A percentile compares a stretch with the other conserved stretches of the same genome.
phyloP scores from a whole-genome alignment of 108 stramenopile genomes.

The Fistulifera solaris region DNA sequence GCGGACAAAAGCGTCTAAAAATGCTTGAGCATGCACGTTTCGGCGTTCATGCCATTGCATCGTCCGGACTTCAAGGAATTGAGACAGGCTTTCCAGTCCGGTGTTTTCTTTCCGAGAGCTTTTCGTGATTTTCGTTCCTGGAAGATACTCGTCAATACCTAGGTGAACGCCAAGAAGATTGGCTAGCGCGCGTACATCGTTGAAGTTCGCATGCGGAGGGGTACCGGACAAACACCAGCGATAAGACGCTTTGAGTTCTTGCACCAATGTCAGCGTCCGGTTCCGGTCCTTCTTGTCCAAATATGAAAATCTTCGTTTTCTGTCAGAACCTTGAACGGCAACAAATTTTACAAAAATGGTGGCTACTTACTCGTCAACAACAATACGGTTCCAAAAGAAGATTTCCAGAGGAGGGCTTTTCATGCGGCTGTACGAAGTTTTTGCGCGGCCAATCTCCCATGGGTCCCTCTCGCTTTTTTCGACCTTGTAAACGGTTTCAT shows the following conservation, averaged over 20 bases:
- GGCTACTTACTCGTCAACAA: slow-evolving; percentile 35
- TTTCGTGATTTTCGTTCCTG: slow-evolving; percentile 3
- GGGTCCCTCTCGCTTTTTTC: slow-evolving; percentile 12
- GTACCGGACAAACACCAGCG: slow-evolving; percentile 33
- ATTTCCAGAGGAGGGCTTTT: slow-evolving; percentile 28
- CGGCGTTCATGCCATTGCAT: slow-evolving; percentile 30
- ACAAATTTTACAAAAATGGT: background rate
- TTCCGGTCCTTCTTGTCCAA: slow-evolving; percentile 15
- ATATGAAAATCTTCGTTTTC: slow-evolving; percentile 6
- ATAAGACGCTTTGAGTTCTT: slow-evolving; percentile 15
- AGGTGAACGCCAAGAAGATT: slow-evolving; percentile 27
- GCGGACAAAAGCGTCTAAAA: slow-evolving; percentile 22
- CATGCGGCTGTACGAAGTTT: slow-evolving; percentile 5
- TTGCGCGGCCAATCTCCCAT: slow-evolving; percentile 6
- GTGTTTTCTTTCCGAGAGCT: slow-evolving; percentile 8
- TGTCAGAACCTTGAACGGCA: background rate
- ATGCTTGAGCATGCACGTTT: slow-evolving; percentile 20
- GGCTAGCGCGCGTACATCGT: slow-evolving; percentile 22
- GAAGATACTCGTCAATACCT: slow-evolving; percentile 14
- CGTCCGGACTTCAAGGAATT: slow-evolving; percentile 17
- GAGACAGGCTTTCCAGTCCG: slow-evolving; percentile 18
- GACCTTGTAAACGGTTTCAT: background rate
- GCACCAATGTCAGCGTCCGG: slow-evolving; percentile 17
- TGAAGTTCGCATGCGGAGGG: slow-evolving; percentile 21
- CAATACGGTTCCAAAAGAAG: slow-evolving; percentile 41